phyloP scores from a whole-genome alignment of 495 filamentous ascomycete genomes.

The Hapsidospora chrysogenum region DNA sequence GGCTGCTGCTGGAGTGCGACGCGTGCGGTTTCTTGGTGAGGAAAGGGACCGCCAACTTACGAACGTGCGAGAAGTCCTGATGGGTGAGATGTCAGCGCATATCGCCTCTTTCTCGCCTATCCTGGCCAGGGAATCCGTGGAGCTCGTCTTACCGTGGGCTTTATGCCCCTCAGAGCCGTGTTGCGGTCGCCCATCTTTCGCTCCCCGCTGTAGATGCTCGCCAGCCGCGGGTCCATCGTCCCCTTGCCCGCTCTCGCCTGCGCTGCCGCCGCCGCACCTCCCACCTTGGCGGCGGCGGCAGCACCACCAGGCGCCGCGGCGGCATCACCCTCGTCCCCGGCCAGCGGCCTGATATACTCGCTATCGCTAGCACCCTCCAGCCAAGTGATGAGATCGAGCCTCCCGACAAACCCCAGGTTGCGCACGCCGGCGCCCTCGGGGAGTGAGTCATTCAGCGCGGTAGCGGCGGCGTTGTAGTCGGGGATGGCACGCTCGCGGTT shows the following conservation, averaged over 20 bases:
- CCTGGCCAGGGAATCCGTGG: neutral
- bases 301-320: conserved; percentile 27
- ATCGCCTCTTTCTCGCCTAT: no score
- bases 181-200: conserved; percentile 86
- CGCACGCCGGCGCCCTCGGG: conserved; percentile 45
- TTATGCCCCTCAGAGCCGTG: conserved; percentile 70
- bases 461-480: conserved; percentile 73
- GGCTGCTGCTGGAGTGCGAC: conserved; percentile 16
- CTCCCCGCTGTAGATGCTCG: conserved; percentile 82
- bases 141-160: conserved; percentile 53
- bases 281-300: conserved; percentile 28
- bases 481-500: conserved; percentile 77
- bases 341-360: conserved; percentile 79
- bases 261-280: conserved; percentile 31
- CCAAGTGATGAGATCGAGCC: conserved; percentile 80
- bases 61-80: conserved; percentile 89
- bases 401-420: conserved; percentile 77
- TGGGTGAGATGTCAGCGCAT: conserved; percentile 7
- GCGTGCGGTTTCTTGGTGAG: conserved; percentile 41
- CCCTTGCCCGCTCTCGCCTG: conserved; percentile 36
- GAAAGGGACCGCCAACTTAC: conserved; percentile 70
- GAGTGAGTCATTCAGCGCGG: conserved; percentile 67
- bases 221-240: conserved; percentile 59
- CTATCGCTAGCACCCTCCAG: conserved; percentile 75
- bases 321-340: conserved; percentile 36